phyloP scores from a whole-genome alignment of 768 basidiomycete genomes.

The Rossbeevera mucosa region DNA sequence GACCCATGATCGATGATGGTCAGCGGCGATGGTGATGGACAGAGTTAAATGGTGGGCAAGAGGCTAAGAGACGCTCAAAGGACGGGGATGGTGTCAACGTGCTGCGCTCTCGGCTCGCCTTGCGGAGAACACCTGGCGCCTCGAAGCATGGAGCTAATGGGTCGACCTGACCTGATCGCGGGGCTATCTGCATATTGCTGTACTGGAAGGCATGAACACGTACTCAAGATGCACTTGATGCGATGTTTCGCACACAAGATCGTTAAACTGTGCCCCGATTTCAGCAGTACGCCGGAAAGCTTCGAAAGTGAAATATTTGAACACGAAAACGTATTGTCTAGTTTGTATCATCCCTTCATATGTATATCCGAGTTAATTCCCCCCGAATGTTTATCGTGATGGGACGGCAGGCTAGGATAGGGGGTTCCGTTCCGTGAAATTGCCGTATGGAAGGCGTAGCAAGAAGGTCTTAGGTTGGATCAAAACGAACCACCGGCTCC shows the following conservation, averaged over 20 bases:
- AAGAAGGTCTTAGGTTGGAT: slow-evolving; percentile 8
- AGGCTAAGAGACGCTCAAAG: not conserved
- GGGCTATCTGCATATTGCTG: not conserved
- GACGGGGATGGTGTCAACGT: slow-evolving; percentile 8
- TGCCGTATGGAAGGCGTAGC: not conserved
- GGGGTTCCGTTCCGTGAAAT: slow-evolving; percentile 5
- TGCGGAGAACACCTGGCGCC: slow-evolving; percentile 6
- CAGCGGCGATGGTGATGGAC: slow-evolving; percentile 9
- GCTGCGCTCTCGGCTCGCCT: not conserved
- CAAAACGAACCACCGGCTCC: not conserved
- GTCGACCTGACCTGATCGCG: not conserved
- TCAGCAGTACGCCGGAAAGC: not conserved
- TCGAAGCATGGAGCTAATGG: slow-evolving; percentile 3
- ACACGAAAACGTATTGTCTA: not conserved
- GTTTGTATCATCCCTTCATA: not conserved
- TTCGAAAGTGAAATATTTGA: not conserved
- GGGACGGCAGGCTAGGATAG: not conserved
- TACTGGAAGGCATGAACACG: not conserved
- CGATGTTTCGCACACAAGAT: not conserved
- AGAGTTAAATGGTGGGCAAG: not conserved
- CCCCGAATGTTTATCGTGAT: not conserved
- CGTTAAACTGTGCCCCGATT: not conserved
- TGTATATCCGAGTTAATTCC: not conserved
- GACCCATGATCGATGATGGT: slow-evolving; percentile 18
- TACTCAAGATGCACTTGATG: too few relatives aligned